Evolutionary conservation across 2,329 filamentous ascomycete species (phyloP).

Genomic region (Beauveria sp.): DNA sequence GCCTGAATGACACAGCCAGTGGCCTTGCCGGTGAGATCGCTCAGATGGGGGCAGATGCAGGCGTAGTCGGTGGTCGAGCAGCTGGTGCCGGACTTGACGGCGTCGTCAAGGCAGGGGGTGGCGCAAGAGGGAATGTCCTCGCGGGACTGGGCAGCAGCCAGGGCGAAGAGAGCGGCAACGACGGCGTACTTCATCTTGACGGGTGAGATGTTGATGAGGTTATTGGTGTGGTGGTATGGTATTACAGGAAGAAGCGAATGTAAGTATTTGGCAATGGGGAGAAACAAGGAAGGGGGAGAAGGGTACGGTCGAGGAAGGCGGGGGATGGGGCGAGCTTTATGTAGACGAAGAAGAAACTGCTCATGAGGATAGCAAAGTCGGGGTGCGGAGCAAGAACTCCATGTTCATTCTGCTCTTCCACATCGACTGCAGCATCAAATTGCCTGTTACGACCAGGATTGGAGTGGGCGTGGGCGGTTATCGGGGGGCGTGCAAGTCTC

Average conservation of each 20-base stretch:
- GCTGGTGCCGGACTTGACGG: constrained; percentile 22
- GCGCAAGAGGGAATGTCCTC: constrained; percentile 32
- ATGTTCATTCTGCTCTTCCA: background rate
- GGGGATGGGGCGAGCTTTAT: constrained; percentile 22
- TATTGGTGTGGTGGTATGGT: constrained; percentile 6
- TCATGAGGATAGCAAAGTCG: background rate
- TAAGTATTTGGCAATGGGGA: constrained; percentile 20
- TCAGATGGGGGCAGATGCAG: constrained; percentile 29
- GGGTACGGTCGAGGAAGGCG: constrained; percentile 10
- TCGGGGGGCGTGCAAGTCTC: background rate
- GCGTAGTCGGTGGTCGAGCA: constrained; percentile 26
- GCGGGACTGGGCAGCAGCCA: constrained; percentile 27
- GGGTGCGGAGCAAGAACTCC: background rate
- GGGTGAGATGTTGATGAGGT: background rate
- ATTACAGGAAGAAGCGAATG: constrained; percentile 23
- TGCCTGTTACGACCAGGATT: background rate
- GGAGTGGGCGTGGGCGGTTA: background rate
- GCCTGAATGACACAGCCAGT: constrained; percentile 28
- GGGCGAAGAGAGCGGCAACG: constrained; percentile 26
- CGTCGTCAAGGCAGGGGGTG: constrained; percentile 27
- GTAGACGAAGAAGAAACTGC: constrained; percentile 11
- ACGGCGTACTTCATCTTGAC: constrained; percentile 34
- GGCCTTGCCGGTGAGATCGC: constrained; percentile 23
- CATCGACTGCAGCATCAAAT: background rate
- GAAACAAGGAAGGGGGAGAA: constrained; percentile 13